Evolutionary conservation across 208 protist species (phyloP), one percentile per base, ranked within the genome.

Genomic region (Trypanosoma lewisi): DNA sequence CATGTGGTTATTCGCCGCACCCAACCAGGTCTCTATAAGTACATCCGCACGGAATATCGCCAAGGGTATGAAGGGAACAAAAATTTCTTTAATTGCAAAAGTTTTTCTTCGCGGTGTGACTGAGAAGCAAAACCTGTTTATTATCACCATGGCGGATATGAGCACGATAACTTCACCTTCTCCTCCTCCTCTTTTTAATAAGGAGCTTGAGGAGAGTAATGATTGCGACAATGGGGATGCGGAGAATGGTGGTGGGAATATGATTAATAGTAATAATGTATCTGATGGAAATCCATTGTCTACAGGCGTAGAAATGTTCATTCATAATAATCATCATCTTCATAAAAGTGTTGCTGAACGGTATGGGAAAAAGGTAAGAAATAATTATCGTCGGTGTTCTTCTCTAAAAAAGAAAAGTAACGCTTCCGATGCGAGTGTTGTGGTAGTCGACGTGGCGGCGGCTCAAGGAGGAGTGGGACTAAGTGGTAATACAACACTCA

Each of bases 1-100:
- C 51, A 82, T 93, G 78, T 91, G 83, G 78, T 53, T 80, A 23
- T 89, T 94, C 59, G 80, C 83, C 25, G 70, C 68, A 11, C 83
- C 83, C 12, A 87, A 89, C 65, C 64, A 78, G 19, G 76, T 94
- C 16, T 87, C 77, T 6, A 61, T 89, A 30, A 72, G 66, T 45
- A 14, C 39, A 6, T 33, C 37, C 19, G 51, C 51, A 30, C 61
- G 49, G n/a, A 37, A 51, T 0, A 27, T 39, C 2, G 50, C 33
- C 1, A 14, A 14, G 25, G 11, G n/a, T 9, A 50, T 58, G 14
- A 17, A 64, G 5, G 64, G 56, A 2, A 28, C 62, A 28, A 14
- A 54, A 14, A 52, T 75, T 45, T 31, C 12, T 2, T 55, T 48
- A 21, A 55, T 75, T 45, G 73, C 54, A 27, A 57, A 69, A 12